Conservation (phyloP, 352 stramenopile species). For the Globisporangium mamillatum region DNA sequence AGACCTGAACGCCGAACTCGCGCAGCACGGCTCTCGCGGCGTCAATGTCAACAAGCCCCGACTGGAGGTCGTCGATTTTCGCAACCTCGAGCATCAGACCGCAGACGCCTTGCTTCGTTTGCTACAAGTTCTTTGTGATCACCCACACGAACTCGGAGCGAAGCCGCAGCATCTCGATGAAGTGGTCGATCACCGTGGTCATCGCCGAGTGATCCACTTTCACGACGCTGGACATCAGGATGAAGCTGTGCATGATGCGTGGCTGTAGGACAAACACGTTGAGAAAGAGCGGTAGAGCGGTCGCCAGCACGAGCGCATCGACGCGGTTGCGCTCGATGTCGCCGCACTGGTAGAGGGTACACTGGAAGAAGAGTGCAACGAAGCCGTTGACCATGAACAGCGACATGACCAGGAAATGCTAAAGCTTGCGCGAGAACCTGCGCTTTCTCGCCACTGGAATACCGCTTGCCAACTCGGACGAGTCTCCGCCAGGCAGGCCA, state of each 20-base stretch:
- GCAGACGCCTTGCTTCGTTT: background rate
- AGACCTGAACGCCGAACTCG: slow-evolving; percentile 41
- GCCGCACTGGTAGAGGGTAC: slow-evolving; percentile 41
- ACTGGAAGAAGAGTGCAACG: no score
- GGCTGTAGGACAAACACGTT: slow-evolving; percentile 61
- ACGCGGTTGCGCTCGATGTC: slow-evolving; percentile 16
- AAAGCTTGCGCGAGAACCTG: no score
- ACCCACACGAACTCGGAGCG: slow-evolving; percentile 41
- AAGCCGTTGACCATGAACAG: no score
- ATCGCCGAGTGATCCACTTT: slow-evolving; percentile 49
- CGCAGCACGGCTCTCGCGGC: slow-evolving; percentile 21
- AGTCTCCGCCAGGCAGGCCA: no score
- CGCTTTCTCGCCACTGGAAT: no score
- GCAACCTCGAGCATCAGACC: slow-evolving; percentile 28
- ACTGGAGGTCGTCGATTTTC: slow-evolving; percentile 23
- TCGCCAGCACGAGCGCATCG: slow-evolving; percentile 13
- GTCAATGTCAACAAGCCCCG: no score
- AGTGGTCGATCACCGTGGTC: slow-evolving; percentile 52
- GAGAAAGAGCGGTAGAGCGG: slow-evolving; percentile 38
- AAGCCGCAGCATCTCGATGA: slow-evolving; percentile 53
- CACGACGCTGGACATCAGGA: slow-evolving; percentile 53
- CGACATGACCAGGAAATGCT: no score
- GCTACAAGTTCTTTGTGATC: slow-evolving; percentile 26
- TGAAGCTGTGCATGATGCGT: slow-evolving; percentile 55
- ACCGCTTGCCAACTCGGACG: no score